These are phyloP conservation scores for Diaporthe sp. DNA, from an alignment of 2,329 filamentous ascomycete species.

Conservation along the genomic window DNA sequence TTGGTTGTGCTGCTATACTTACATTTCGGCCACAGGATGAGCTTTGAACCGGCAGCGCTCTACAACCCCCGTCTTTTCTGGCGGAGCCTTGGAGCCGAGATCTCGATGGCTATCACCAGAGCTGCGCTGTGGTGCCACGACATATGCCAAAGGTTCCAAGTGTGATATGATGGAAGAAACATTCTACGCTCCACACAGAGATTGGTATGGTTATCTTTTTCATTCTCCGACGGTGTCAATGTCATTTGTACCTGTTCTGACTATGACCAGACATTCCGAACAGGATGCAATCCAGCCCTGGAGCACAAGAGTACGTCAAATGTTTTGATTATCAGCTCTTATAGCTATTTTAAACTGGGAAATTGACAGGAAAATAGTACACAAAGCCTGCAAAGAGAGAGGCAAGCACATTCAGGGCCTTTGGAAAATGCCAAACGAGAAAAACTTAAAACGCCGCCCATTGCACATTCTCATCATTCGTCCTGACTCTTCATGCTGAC, in stretches of 20 bases:
- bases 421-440: not conserved
- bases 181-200: too few relatives aligned
- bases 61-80: conserved; percentile 1
- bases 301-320: not conserved
- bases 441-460: not conserved
- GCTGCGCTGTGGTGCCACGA: not conserved
- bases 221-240: not conserved
- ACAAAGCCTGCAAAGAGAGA: not conserved
- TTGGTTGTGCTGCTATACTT: not conserved
- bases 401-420: not conserved
- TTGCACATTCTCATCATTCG: not conserved
- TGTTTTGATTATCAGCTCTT: not conserved
- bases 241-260: not conserved
- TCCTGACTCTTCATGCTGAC: conserved; percentile 16
- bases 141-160: not conserved
- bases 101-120: not conserved
- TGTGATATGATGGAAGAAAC: not conserved
- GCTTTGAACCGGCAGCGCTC: not conserved
- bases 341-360: not conserved
- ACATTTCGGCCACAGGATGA: not conserved
- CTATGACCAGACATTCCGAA: not conserved
- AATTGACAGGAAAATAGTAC: not conserved
- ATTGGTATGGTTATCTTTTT: not conserved
- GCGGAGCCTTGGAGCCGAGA: not conserved
- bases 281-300: too few relatives aligned